Base-by-base conservation (phyloP, 148 eudicot species). In the Suaeda aralocaspica region DNA sequence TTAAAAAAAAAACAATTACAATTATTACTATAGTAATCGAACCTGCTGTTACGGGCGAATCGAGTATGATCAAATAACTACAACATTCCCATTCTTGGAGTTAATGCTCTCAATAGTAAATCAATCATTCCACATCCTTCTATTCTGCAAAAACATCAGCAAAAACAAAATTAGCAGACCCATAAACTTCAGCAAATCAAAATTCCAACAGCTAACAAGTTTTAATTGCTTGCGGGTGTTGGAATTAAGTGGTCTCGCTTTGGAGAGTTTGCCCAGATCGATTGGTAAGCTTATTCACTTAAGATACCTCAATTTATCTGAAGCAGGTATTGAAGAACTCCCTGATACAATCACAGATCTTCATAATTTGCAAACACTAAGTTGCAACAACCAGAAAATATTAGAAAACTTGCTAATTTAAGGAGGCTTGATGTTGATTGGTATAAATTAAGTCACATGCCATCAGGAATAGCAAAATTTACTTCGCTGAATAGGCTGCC, bases 351-450 rank as follows among this genome's bases (percentile, higher is more conserved):
- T 76, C 29, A 64, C 78, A 34, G 61, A 53, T n/a, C 84, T 84
- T 45, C 69, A 45, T 26, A 75, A 85, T 58, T 61, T 83, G 73
- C 86, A 81, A 19, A 82, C 89, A 14, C 44, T 80, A n/a, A 69
- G 0, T 1, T 73, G 74, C 60, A n/a, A n/a, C 0, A 0, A 30
- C 75, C 82, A 2, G 6, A 13, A 36, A 24, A 56, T n/a, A 25
- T 77, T 4, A 13, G 18, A 6, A 65, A 66, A 30, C 66, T 71
- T 21, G 42, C 48, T 16, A 66, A 41, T 53, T 53, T 77, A 21
- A 59, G 55, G 15, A 58, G 15, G 33, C 76, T 77, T 33, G 29
- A 71, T 16, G 9, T 76, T 26, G n/a, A 12, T 6, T 53, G 74
- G 13, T 1, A 12, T 0, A 0, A 1, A 1, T 24, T 61, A 22